Percentiles rank a stretch among this genome's conserved stretches.
Evolutionary conservation across 2,329 filamentous ascomycete genomes (phyloP).

Genomic region (Zymoseptoria passerinii): DNA sequence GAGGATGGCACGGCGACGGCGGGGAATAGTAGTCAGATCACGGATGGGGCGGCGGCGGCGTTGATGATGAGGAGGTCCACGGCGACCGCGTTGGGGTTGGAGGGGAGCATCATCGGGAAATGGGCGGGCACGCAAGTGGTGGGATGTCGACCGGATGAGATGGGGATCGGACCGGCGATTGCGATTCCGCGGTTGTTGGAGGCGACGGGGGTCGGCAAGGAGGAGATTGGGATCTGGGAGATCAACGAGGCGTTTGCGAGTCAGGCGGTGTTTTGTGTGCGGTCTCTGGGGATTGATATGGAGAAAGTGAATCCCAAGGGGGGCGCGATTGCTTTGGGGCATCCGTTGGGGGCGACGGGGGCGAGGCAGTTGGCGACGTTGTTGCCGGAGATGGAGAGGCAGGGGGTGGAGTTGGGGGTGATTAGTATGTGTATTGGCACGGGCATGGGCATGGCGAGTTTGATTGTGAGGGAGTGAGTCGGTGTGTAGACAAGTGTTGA

Average conservation of each 20-base stretch:
- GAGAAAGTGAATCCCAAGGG: slow-evolving; percentile 82
- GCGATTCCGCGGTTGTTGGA: slow-evolving; percentile 76
- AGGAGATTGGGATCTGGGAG: slow-evolving; percentile 79
- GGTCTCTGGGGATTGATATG: slow-evolving; percentile 59
- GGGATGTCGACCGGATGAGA: slow-evolving; percentile 81
- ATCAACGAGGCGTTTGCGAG: slow-evolving; percentile 75
- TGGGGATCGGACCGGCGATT: slow-evolving; percentile 82
- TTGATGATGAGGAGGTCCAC: slow-evolving; percentile 79
- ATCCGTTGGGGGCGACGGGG: slow-evolving; percentile 82
- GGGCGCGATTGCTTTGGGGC: slow-evolving; percentile 87
- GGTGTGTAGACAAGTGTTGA: neutral
- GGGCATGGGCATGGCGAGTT: slow-evolving; percentile 45
- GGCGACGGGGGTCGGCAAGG: slow-evolving; percentile 55
- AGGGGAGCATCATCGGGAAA: slow-evolving; percentile 64
- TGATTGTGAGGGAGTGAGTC: slow-evolving; percentile 44
- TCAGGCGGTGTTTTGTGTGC: slow-evolving; percentile 61
- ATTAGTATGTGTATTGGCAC: slow-evolving; percentile 73
- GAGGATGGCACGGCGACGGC: slow-evolving; percentile 69
- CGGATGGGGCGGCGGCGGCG: slow-evolving; percentile 76
- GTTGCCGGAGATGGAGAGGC: slow-evolving; percentile 59
- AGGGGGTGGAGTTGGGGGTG: slow-evolving; percentile 66
- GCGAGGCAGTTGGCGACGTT: slow-evolving; percentile 71
- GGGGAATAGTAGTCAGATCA: slow-evolving; percentile 78
- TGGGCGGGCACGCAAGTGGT: slow-evolving; percentile 70
- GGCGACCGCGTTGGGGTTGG: slow-evolving; percentile 63